phyloP scores from a whole-genome alignment of 2,329 filamentous ascomycete genomes.

The Fusarium vanettenii region DNA sequence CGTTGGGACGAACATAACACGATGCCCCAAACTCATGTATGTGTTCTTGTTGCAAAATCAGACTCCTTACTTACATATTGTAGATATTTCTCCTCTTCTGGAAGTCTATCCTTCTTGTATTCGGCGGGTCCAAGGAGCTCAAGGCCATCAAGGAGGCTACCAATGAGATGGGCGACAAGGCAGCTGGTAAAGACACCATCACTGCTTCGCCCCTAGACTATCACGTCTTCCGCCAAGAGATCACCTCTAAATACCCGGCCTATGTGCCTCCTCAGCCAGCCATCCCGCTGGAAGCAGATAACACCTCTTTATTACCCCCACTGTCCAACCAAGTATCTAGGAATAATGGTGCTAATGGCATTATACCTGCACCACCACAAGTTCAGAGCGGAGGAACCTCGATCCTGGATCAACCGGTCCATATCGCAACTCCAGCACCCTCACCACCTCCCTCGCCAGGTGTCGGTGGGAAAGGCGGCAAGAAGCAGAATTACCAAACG shows the following conservation, averaged over 20 bases:
- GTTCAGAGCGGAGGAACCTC: slow-evolving; percentile 73
- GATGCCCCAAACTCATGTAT: slow-evolving; percentile 73
- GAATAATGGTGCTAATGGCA: slow-evolving; percentile 69
- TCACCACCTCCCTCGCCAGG: slow-evolving; percentile 92
- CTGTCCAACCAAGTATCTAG: slow-evolving; percentile 79
- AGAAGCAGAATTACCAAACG: slow-evolving; percentile 99
- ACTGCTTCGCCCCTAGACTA: slow-evolving; percentile 96
- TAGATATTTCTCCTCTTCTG: slow-evolving; percentile 86
- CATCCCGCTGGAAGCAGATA: slow-evolving; percentile 88
- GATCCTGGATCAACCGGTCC: slow-evolving; percentile 94
- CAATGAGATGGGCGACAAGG: slow-evolving; percentile 67
- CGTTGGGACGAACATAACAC: slow-evolving; percentile 77
- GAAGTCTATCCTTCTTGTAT: slow-evolving; percentile 89
- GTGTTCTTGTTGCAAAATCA: neutral
- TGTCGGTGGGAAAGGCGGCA: slow-evolving; percentile 89
- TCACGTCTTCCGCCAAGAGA: slow-evolving; percentile 94
- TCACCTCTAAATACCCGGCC: slow-evolving; percentile 96
- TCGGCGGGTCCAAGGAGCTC: slow-evolving; percentile 82
- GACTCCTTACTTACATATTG: slow-evolving; percentile 32
- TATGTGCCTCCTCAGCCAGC: slow-evolving; percentile 89
- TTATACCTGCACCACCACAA: slow-evolving; percentile 67
- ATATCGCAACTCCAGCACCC: slow-evolving; percentile 97
- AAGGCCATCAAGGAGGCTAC: slow-evolving; percentile 79
- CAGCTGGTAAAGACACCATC: slow-evolving; percentile 80
- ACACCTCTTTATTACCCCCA: slow-evolving; percentile 89